Conservation (phyloP, 352 stramenopile genomes). For the Elongisporangium anandrum region DNA sequence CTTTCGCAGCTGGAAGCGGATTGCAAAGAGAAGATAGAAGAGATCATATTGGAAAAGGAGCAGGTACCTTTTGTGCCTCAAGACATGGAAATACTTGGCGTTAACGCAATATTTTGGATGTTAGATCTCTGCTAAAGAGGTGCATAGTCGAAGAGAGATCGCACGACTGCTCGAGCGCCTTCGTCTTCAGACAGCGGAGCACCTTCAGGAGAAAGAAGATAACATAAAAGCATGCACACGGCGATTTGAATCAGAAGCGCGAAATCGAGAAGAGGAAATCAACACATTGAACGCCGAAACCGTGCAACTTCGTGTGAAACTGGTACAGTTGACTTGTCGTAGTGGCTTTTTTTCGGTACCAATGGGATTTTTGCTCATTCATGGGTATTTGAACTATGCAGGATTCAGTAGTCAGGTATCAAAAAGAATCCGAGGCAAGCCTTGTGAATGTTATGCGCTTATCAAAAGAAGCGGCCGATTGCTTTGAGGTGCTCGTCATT, state of each 20-base stretch:
- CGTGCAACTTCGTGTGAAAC: slow-evolving; percentile 43
- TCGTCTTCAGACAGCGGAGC: slow-evolving; percentile 34
- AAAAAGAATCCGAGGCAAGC: slow-evolving; percentile 54
- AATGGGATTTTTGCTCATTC: background rate
- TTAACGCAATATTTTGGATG: background rate
- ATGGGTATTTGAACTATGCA: slow-evolving; percentile 1
- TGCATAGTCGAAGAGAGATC: slow-evolving; percentile 65
- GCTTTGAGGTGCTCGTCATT: slow-evolving; percentile 38
- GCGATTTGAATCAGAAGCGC: slow-evolving; percentile 39
- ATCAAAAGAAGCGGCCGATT: slow-evolving; percentile 29
- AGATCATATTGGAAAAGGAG: slow-evolving; percentile 71
- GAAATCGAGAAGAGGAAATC: slow-evolving; percentile 48
- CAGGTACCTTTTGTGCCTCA: slow-evolving; percentile 26
- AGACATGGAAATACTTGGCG: background rate
- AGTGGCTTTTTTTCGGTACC: background rate
- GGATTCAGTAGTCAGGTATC: slow-evolving; percentile 35
- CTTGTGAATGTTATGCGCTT: slow-evolving; percentile 28
- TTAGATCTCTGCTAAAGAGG: slow-evolving; percentile 55
- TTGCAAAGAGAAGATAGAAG: slow-evolving; percentile 67
- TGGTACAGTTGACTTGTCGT: slow-evolving; percentile 12
- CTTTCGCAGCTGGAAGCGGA: slow-evolving; percentile 52
- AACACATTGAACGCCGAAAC: slow-evolving; percentile 38
- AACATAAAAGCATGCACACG: slow-evolving; percentile 15
- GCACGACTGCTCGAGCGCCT: slow-evolving; percentile 56
- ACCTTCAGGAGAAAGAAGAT: slow-evolving; percentile 52